Evolutionary conservation across 768 basidiomycete species (phyloP), one percentile per base, ranked within the genome.

Genomic region (Cystobasidium ongulense): DNA sequence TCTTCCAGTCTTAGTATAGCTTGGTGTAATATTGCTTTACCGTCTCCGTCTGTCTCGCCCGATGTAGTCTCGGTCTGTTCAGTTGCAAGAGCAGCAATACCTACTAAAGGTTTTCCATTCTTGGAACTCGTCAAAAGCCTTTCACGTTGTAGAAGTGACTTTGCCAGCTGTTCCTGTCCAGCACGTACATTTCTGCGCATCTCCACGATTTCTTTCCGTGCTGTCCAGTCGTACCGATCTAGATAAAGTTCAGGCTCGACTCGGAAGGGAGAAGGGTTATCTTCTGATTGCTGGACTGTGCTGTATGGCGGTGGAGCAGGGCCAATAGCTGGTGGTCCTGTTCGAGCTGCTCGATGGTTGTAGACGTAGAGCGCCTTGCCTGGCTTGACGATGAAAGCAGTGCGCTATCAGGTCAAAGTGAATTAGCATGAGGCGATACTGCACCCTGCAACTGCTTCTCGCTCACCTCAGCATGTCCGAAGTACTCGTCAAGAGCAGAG

Each of bases 401-500:
- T 21, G 4, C 33, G 33, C 57, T 59, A 21, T 23, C 8, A 54
- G 27, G 7, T 8, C 7, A n/a, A 7, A 23, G 21, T 54, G 52
- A 8, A n/a, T 54, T n/a, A 54, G 52, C 8, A 54, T 39, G 39
- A 39, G 7, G 7, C 39, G 7, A 39, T 7, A 54, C 8, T 54
- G 27, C n/a, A 54, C 52, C 52, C n/a, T 54, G 13, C 43, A 13
- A 13, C 13, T 13, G n/a, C n/a, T 46, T 13, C 43, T n/a, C 43
- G 29, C 57, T 59, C 27, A 35, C 57, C 15, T 59, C 36, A 46
- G 7, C 10, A 8, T 53, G 50, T 2, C 33, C 50, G 29, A 71
- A 36, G 17, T 39, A 39, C 18, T 36, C 68, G 31, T 71, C 68
- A 13, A 71, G 68, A 38, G 68, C 50, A 21, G 68, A 54, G 54